These are phyloP conservation scores for Salix arbutifolia DNA, from an alignment of 345 rosid species.

Conservation along the genomic window DNA sequence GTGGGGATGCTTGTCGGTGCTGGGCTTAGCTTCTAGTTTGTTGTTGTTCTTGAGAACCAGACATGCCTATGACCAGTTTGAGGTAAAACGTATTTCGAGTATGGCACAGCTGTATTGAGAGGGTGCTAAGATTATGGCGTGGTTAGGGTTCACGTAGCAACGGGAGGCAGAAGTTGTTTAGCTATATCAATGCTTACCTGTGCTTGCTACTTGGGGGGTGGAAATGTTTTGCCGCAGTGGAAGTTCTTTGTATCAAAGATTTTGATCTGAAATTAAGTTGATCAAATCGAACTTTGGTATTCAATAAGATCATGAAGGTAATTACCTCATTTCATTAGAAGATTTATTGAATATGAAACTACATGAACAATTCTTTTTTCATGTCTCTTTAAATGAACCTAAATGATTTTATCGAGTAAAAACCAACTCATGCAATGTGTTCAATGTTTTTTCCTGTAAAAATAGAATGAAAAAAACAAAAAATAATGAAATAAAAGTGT, in stretches of 20 bases:
- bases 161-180: not conserved
- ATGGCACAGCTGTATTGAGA: slow-evolving; percentile 18
- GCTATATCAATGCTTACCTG: not conserved
- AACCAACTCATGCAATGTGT: not conserved
- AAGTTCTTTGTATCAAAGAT: not conserved
- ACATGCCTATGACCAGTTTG: slow-evolving; percentile 68
- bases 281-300: not conserved
- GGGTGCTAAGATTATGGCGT: not conserved
- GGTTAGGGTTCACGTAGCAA: not conserved
- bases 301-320: not conserved
- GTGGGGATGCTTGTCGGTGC: slow-evolving; percentile 81
- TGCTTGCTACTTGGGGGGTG: not conserved
- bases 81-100: slow-evolving; percentile 40
- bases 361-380: not conserved
- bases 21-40: slow-evolving; percentile 58
- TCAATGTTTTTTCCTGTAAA: not conserved
- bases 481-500: not conserved
- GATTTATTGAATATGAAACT: not conserved
- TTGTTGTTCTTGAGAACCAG: slow-evolving; percentile 69
- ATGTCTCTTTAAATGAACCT: not conserved
- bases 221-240: not conserved
- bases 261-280: not conserved
- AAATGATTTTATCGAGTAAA: not conserved
- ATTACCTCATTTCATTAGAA: not conserved
- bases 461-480: not conserved